These are phyloP conservation scores for Solanum commersonii DNA, from an alignment of 257 asterid species.

Conservation along the genomic window DNA sequence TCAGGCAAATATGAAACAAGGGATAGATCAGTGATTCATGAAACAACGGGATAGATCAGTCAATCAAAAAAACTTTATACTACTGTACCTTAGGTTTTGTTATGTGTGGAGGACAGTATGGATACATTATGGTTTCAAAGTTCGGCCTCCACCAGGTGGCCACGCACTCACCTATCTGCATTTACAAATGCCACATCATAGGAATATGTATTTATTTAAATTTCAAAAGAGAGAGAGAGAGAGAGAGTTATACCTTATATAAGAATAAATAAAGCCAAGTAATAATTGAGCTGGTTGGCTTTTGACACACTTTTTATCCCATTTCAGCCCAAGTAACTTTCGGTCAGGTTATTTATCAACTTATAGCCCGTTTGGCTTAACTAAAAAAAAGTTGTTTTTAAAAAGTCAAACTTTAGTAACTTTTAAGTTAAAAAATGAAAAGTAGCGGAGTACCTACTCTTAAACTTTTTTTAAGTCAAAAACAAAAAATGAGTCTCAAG, in stretches of 20 bases:
- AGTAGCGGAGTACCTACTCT: too few species aligned
- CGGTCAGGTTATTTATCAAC: not conserved
- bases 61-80: not conserved
- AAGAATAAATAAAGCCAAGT: not conserved
- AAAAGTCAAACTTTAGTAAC: not conserved
- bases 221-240: not conserved
- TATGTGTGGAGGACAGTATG: conserved; percentile 96
- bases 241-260: not conserved
- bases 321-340: not conserved
- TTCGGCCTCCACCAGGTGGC: conserved; percentile 99
- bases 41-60: not conserved
- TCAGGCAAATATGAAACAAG: not conserved
- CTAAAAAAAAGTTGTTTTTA: not conserved
- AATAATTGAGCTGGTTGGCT: not conserved
- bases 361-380: too few species aligned
- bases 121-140: conserved; percentile 90
- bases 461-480: not conserved
- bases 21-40: not conserved
- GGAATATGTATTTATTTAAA: not conserved
- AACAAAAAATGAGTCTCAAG: not conserved
- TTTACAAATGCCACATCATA: not conserved
- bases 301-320: not conserved
- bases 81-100: conserved; percentile 71
- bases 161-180: conserved; percentile 96
- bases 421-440: too few species aligned